Base-by-base conservation (phyloP, 257 asterid genomes). In the Cynanchum wilfordii region DNA sequence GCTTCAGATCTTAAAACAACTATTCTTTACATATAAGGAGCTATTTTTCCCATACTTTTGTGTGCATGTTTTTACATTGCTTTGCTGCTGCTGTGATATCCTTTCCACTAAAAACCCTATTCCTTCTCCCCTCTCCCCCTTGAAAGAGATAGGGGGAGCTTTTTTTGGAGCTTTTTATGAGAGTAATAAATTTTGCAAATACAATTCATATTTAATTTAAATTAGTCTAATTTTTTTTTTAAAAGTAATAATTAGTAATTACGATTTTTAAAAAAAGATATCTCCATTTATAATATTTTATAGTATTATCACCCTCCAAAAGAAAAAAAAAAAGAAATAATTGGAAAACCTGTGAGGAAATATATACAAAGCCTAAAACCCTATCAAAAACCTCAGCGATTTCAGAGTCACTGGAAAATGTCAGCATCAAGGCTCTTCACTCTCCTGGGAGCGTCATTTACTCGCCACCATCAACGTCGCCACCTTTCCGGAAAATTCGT, bases 381-480 rank as follows among this genome's bases (percentile, higher is more conserved):
- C 78, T 75, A 56, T 57, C 78, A 42, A 40, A 75, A 64, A 64
- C 49, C 69, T 3, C 69, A 17, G 50, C 42, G 40, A 19, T 64
- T 44, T 33, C 4, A 33, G n/a, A 40, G 2, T 44, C 69, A 36
- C 49, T 27, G 16, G 27, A 24, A 77, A 71, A 80, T 78, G 85
- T 71, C 93, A 30, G 73, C 86, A 76, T 86, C 89, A 64, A 81
- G 86, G 36, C 66, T 90, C 16, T 85, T 86, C 83, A 59, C 78
- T 72, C 81, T 81, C 52, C 59, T 87, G 19, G 93, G 88, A 30
- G 69, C 91, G 29, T 83, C 96, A 56, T 27, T 87, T 55, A 70
- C 78, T 78, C 88, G 85, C 72, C 76, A 71, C 51, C 74, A 73
- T 51, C 73, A 24, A 68, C 71, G 33, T 17, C 69, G 16, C 68